Evolutionary conservation across 2,329 filamentous ascomycete species (phyloP).

Genomic region (Chrysosporium queenslandicum): DNA sequence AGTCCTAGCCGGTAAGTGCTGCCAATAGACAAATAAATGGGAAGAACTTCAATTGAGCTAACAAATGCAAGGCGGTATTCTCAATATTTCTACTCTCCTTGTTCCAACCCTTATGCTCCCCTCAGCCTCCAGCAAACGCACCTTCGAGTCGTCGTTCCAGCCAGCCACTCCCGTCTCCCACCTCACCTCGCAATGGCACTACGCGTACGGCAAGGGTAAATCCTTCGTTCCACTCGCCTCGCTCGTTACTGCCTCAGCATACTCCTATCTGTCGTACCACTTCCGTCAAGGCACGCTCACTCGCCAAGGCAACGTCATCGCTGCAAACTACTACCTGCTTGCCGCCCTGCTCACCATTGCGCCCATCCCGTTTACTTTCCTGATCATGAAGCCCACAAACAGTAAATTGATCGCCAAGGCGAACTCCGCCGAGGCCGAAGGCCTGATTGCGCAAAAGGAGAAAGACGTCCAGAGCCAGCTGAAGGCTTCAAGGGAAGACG

Average conservation of each 20-base stretch:
- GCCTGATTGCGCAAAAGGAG: conserved; percentile 17
- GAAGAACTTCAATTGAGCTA: neutral
- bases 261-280: conserved; percentile 33
- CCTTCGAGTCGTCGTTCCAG: conserved; percentile 14
- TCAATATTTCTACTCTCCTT: conserved; percentile 13
- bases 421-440: conserved; percentile 21
- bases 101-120: conserved; percentile 16
- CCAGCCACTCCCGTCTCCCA: conserved; percentile 18
- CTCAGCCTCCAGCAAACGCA: conserved; percentile 9
- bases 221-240: conserved; percentile 44
- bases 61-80: conserved; percentile 11
- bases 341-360: conserved; percentile 25
- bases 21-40: neutral
- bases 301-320: conserved; percentile 13
- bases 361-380: conserved; percentile 29
- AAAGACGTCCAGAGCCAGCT: conserved; percentile 10
- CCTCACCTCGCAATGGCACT: conserved; percentile 25
- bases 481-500: conserved; percentile 15
- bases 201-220: conserved; percentile 41
- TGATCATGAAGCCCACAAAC: conserved; percentile 25
- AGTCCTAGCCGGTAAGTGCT: conserved; percentile 13
- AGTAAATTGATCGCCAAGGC: conserved; percentile 22
- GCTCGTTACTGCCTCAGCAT: conserved; percentile 44
- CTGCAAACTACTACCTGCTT: conserved; percentile 20
- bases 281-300: conserved; percentile 14